phyloP scores from a whole-genome alignment of 1,284 basidiomycete genomes.

The Irpex lacteus region DNA sequence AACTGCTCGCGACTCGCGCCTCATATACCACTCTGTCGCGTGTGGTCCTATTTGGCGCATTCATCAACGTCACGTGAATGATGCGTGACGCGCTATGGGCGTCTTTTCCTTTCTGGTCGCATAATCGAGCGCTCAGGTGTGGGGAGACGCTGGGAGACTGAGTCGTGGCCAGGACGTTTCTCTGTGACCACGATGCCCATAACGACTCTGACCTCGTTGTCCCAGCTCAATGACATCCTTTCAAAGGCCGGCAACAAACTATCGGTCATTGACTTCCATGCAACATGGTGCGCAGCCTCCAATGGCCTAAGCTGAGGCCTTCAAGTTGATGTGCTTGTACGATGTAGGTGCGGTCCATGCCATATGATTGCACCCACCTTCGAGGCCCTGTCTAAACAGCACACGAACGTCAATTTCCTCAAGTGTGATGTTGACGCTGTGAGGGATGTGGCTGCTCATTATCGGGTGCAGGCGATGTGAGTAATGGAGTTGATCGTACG shows the following conservation, averaged over 20 bases:
- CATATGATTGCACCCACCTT: slow-evolving; percentile 74
- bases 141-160: background rate
- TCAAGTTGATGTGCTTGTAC: slow-evolving; percentile 6
- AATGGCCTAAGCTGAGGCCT: too few species aligned
- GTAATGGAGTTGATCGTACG: slow-evolving; percentile 17
- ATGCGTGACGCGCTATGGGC: background rate
- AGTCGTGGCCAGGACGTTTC: background rate
- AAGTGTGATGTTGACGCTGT: slow-evolving; percentile 79
- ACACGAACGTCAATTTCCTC: slow-evolving; percentile 68
- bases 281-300: slow-evolving; percentile 66
- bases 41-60: slow-evolving; percentile 20
- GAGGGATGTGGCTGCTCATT: slow-evolving; percentile 57
- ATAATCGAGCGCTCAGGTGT: background rate
- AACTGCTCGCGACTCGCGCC: slow-evolving; percentile 9
- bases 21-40: slow-evolving; percentile 15
- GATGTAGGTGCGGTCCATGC: slow-evolving; percentile 74
- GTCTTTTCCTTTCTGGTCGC: background rate
- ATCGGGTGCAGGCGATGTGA: slow-evolving; percentile 67
- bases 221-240: slow-evolving; percentile 61
- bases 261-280: slow-evolving; percentile 81
- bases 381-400: slow-evolving; percentile 64
- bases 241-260: slow-evolving; percentile 61
- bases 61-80: slow-evolving; percentile 15
- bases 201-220: slow-evolving; percentile 56
- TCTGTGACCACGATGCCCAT: slow-evolving; percentile 45